These are phyloP conservation scores for Hyaloscypha variabilis DNA, from an alignment of 495 filamentous ascomycete species.

Conservation along the genomic window DNA sequence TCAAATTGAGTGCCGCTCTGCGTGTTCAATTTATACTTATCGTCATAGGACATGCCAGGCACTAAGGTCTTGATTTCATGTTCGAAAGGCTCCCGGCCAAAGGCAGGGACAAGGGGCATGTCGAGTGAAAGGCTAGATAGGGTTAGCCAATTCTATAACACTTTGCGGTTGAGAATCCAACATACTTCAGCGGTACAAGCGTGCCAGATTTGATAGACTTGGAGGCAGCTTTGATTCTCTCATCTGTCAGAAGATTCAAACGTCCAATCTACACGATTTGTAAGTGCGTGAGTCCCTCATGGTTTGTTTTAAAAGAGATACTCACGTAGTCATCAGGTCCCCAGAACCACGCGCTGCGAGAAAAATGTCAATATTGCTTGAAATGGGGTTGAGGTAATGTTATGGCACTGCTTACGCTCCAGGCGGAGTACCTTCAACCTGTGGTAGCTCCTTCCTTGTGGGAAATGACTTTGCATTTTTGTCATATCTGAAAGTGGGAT, in stretches of 20 bases:
- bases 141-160: not conserved
- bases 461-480: slow-evolving; percentile 15
- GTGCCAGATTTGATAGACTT: slow-evolving; percentile 11
- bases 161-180: not conserved
- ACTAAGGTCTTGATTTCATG: slow-evolving; percentile 48
- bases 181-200: slow-evolving; percentile 11
- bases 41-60: slow-evolving; percentile 57
- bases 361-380: too few species aligned
- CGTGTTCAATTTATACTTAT: slow-evolving; percentile 68
- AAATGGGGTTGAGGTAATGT: too few species aligned
- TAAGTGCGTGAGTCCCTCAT: not conserved
- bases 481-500: slow-evolving; percentile 9
- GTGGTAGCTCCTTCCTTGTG: slow-evolving; percentile 17
- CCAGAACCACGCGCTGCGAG: slow-evolving; percentile 14
- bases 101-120: slow-evolving; percentile 48
- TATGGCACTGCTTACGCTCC: slow-evolving; percentile 6
- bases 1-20: slow-evolving; percentile 75
- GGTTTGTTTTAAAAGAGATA: not conserved
- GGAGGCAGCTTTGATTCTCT: slow-evolving; percentile 10
- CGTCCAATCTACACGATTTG: slow-evolving; percentile 1
- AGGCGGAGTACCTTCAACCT: slow-evolving; percentile 11
- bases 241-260: slow-evolving; percentile 8
- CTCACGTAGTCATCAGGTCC: slow-evolving; percentile 17
- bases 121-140: slow-evolving; percentile 54
- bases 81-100: slow-evolving; percentile 37